Percentiles rank a stretch among this genome's conserved stretches.
Evolutionary conservation across 2,329 filamentous ascomycete species (phyloP).

Genomic region (Paramyrothecium sp.): DNA sequence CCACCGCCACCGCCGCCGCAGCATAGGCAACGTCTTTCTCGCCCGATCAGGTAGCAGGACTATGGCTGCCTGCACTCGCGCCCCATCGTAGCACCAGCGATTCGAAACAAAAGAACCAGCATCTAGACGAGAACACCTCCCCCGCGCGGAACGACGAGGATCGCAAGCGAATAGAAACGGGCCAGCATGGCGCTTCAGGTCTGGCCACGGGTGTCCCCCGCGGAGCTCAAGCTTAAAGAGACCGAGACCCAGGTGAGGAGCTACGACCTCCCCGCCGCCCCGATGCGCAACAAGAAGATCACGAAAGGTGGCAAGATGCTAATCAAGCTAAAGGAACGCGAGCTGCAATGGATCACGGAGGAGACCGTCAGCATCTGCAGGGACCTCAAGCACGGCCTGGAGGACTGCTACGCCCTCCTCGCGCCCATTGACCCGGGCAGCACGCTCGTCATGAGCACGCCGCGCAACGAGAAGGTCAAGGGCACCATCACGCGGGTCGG

Average conservation of each 20-base stretch:
- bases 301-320: conserved; percentile 18
- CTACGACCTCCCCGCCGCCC: neutral
- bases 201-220: conserved; percentile 53
- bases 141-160: neutral
- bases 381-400: conserved; percentile 64
- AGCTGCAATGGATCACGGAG: conserved; percentile 53
- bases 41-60: neutral
- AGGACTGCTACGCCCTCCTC: conserved; percentile 86
- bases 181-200: conserved; percentile 54
- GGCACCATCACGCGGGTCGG: conserved; percentile 89
- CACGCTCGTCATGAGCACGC: conserved; percentile 85
- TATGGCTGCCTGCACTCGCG: neutral
- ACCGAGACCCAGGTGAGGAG: conserved; percentile 48
- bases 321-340: conserved; percentile 40
- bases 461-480: conserved; percentile 86
- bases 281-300: neutral
- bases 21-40: no score
- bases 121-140: neutral
- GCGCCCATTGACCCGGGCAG: conserved; percentile 81
- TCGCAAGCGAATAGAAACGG: neutral
- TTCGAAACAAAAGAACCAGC: neutral
- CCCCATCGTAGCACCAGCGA: neutral
- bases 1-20: no score
- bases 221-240: conserved; percentile 48
- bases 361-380: conserved; percentile 48